These are phyloP conservation scores for Pythium myriotylum DNA, from an alignment of 352 stramenopile genomes.

Conservation along the genomic window DNA sequence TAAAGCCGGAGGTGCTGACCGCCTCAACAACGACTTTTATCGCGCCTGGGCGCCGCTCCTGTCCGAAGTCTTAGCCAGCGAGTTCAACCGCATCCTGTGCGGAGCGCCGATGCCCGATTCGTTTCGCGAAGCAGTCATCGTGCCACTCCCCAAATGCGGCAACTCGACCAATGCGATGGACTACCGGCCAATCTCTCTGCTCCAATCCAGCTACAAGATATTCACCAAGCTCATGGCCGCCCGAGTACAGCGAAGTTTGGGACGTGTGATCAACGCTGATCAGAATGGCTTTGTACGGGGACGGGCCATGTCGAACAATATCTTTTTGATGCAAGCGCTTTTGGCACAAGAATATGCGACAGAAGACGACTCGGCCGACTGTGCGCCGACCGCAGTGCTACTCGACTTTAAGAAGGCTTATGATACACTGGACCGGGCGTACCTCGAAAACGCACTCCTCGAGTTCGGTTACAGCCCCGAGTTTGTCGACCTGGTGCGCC, in stretches of 20 bases:
- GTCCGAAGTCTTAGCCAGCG: too few relatives aligned
- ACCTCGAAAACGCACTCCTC: neutral
- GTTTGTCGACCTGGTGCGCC: slow-evolving; percentile 13
- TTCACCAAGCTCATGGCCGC: slow-evolving; percentile 17
- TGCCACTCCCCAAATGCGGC: slow-evolving; percentile 25
- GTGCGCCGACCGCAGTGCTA: too few relatives aligned
- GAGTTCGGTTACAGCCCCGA: neutral
- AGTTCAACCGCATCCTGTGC: too few relatives aligned
- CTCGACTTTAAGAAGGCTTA: slow-evolving; percentile 19
- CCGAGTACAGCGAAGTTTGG: slow-evolving; percentile 1
- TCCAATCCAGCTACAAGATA: too few relatives aligned
- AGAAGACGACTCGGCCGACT: too few relatives aligned
- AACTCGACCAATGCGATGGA: slow-evolving; percentile 24
- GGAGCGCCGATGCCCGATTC: too few relatives aligned
- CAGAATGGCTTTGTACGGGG: slow-evolving; percentile 28
- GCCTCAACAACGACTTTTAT: slow-evolving; percentile 21
- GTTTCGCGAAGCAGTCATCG: slow-evolving; percentile 7
- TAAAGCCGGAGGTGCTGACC: slow-evolving; percentile 8
- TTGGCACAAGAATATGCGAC: too few relatives aligned
- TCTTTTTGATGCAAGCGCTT: neutral
- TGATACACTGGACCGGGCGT: slow-evolving; percentile 21
- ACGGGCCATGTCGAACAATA: slow-evolving; percentile 4
- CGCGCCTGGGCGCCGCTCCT: neutral
- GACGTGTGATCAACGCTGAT: slow-evolving; percentile 13
- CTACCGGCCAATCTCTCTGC: slow-evolving; percentile 30